Evolutionary conservation across 768 basidiomycete genomes (phyloP).

Genomic region (Phanerodontia chrysosporium): DNA sequence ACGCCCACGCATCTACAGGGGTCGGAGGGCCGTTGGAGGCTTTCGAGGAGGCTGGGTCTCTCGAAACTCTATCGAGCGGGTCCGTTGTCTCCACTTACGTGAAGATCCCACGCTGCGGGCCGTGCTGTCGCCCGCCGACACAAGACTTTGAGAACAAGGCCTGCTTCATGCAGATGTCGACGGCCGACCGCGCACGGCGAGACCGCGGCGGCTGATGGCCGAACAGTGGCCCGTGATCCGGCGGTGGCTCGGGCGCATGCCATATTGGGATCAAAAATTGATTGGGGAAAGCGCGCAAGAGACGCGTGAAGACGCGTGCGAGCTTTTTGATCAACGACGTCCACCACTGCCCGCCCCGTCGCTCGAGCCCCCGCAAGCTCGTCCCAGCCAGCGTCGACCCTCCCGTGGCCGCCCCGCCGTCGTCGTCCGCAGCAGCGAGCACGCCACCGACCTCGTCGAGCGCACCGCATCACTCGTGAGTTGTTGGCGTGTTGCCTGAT

Average conservation of each 20-base stretch:
- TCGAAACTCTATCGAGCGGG: no score
- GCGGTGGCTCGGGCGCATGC: background rate
- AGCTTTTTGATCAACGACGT: constrained; percentile 9
- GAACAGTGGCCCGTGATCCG: background rate
- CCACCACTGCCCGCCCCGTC: background rate
- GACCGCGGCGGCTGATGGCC: background rate
- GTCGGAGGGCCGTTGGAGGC: no score
- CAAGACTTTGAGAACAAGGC: background rate
- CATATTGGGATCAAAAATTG: background rate
- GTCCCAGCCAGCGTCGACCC: background rate
- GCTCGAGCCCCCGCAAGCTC: background rate
- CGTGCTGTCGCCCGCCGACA: no score
- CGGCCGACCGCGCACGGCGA: background rate
- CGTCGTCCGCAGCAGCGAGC: background rate
- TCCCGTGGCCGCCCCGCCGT: background rate
- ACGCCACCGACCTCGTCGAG: background rate
- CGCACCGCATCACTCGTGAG: background rate
- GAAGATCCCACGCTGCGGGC: no score
- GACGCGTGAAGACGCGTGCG: constrained; percentile 5
- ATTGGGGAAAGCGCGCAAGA: constrained; percentile 4
- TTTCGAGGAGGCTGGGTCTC: no score
- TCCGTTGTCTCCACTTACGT: no score
- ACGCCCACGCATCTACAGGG: no score
- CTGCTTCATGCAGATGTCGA: no score
- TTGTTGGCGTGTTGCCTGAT: background rate